A percentile compares a stretch with the other conserved stretches of the same genome.
phyloP scores from a whole-genome alignment of 768 basidiomycete species.

The Mycena maculata region DNA sequence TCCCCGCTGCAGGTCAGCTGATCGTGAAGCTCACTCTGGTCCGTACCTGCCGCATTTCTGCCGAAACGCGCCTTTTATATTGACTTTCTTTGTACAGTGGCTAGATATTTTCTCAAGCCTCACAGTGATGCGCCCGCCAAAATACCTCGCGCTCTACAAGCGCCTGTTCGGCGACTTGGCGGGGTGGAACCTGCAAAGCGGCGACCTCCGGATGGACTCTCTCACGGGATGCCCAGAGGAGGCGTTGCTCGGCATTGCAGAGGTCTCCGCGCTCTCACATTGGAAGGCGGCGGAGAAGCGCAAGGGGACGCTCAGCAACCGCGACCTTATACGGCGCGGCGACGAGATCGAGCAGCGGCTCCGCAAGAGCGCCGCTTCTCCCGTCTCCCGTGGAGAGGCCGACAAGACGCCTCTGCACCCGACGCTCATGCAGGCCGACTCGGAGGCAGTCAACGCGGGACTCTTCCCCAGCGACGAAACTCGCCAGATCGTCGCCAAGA shows the following conservation, averaged over 20 bases:
- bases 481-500: conserved; percentile 59
- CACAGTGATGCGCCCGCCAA: conserved; percentile 69
- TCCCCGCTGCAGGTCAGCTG: conserved; percentile 65
- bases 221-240: conserved; percentile 85
- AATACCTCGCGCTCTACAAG: conserved; percentile 73
- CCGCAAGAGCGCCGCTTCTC: conserved; percentile 53
- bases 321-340: conserved; percentile 80
- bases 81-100: conserved; percentile 61
- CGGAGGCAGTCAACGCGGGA: conserved; percentile 41
- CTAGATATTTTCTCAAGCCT: conserved; percentile 80
- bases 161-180: conserved; percentile 67
- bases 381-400: conserved; percentile 46
- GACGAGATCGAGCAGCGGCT: conserved; percentile 77
- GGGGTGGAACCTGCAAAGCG: conserved; percentile 57
- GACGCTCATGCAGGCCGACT: conserved; percentile 47
- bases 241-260: conserved; percentile 79
- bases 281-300: conserved; percentile 78
- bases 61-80: conserved; percentile 13
- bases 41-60: conserved; percentile 46
- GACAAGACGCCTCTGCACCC: conserved; percentile 54
- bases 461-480: conserved; percentile 57
- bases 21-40: conserved; percentile 81
- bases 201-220: conserved; percentile 67
- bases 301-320: conserved; percentile 75
- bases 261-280: conserved; percentile 75